These are phyloP conservation scores for Hemileia vastatrix DNA, from an alignment of 1,284 basidiomycete genomes.

Conservation along the genomic window DNA sequence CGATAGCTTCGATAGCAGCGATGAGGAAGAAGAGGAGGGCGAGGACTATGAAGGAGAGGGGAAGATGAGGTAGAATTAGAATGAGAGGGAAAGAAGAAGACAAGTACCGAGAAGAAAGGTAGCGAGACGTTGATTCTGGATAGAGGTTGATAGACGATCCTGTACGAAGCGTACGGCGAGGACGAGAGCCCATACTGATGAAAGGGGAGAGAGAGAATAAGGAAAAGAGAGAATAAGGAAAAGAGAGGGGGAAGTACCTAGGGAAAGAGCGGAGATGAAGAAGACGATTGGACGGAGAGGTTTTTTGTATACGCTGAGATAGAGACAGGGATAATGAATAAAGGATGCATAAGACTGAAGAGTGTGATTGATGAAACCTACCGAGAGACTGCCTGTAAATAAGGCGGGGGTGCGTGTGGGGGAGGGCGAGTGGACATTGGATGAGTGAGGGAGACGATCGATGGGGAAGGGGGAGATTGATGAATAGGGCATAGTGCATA, in stretches of 20 bases:
- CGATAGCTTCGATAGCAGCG: slow-evolving; percentile 18
- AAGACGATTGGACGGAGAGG: slow-evolving; percentile 19
- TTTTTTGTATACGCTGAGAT: slow-evolving; percentile 15
- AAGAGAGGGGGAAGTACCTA: slow-evolving; percentile 3
- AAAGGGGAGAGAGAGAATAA: background rate
- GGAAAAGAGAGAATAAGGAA: background rate
- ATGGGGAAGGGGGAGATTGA: too few relatives aligned
- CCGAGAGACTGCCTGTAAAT: too few relatives aligned
- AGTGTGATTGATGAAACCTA: too few relatives aligned
- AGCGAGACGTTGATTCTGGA: too few relatives aligned
- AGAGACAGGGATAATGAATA: too few relatives aligned
- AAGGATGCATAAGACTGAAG: too few relatives aligned
- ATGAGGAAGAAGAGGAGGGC: slow-evolving; percentile 18
- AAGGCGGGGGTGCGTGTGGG: too few relatives aligned
- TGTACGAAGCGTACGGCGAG: slow-evolving; percentile 18
- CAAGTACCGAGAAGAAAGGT: too few relatives aligned
- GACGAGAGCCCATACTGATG: slow-evolving; percentile 17
- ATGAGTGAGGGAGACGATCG: too few relatives aligned
- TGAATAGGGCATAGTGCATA: too few relatives aligned
- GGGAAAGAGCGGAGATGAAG: slow-evolving; percentile 7
- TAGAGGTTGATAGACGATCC: too few relatives aligned
- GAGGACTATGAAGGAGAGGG: slow-evolving; percentile 9
- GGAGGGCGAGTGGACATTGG: too few relatives aligned
- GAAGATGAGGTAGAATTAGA: background rate
- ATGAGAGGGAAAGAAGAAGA: background rate